Percentiles rank a stretch among this genome's conserved stretches.
phyloP scores from a whole-genome alignment of 352 stramenopile genomes.

The Elongisporangium senticosum region DNA sequence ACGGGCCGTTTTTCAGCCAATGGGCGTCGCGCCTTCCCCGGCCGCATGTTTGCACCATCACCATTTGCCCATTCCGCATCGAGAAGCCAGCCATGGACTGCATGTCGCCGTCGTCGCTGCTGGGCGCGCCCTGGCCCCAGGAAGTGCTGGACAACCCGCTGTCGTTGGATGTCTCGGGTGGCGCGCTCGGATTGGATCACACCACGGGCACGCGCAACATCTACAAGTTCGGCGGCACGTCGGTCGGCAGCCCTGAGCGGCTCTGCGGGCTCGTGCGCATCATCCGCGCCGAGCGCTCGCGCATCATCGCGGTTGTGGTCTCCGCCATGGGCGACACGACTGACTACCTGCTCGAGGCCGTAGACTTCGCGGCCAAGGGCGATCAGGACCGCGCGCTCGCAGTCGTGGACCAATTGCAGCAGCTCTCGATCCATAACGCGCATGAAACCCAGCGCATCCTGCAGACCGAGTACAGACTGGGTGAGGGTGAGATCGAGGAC shows the following conservation, averaged over 20 bases:
- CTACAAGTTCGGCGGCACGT: constrained; percentile 83
- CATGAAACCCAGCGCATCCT: constrained; percentile 55
- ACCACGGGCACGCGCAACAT: constrained; percentile 57
- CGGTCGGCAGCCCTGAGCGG: constrained; percentile 54
- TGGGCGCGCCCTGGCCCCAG: constrained; percentile 46
- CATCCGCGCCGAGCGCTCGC: constrained; percentile 45
- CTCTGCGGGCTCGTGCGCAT: constrained; percentile 65
- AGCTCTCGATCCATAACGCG: constrained; percentile 55
- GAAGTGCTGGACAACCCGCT: constrained; percentile 24
- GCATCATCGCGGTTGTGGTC: constrained; percentile 65
- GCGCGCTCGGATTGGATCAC: constrained; percentile 34
- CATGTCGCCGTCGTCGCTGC: constrained; percentile 65
- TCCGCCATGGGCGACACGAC: constrained; percentile 79
- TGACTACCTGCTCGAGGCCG: constrained; percentile 62
- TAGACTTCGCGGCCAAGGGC: constrained; percentile 49
- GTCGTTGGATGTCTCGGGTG: constrained; percentile 18
- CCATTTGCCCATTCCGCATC: constrained; percentile 10
- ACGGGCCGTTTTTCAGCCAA: constrained; percentile 17
- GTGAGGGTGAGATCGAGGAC: constrained; percentile 33
- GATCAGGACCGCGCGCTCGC: constrained; percentile 35
- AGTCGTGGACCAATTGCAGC: constrained; percentile 55
- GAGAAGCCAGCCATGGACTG: constrained; percentile 43
- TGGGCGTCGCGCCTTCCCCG: constrained; percentile 3
- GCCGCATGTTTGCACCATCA: constrained; percentile 4
- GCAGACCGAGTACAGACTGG: constrained; percentile 10